Percentiles rank a stretch among this genome's conserved stretches.
These are phyloP conservation scores for Bolboschoenoplectus hybrid DNA, from an alignment of 202 grass and related monocot species.

Conservation along the genomic window DNA sequence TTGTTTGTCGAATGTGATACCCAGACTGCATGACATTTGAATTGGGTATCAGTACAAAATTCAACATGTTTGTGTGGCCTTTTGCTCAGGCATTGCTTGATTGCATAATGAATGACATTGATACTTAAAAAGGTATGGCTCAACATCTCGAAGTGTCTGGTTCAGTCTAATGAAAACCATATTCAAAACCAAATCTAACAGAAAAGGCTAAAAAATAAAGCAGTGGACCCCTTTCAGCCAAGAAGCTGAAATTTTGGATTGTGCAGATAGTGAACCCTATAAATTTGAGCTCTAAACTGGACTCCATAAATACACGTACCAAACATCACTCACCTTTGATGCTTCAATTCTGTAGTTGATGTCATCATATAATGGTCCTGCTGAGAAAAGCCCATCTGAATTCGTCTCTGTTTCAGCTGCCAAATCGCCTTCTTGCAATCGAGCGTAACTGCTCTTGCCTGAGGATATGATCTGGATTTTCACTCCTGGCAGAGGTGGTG, in stretches of 20 bases:
- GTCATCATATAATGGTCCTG: slow-evolving; percentile 90
- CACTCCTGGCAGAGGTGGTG: slow-evolving; percentile 75
- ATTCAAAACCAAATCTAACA: background rate
- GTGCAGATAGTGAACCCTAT: background rate
- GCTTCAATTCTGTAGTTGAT: slow-evolving; percentile 85
- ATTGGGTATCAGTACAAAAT: slow-evolving; percentile 25
- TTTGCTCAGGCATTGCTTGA: background rate
- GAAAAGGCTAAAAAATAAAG: background rate
- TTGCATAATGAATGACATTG: slow-evolving; percentile 1
- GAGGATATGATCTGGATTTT: slow-evolving; percentile 66
- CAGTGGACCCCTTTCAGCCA: background rate
- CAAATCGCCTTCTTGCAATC: slow-evolving; percentile 75
- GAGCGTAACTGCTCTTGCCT: slow-evolving; percentile 64
- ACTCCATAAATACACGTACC: background rate
- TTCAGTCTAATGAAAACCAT: background rate
- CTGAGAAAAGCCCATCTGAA: slow-evolving; percentile 68
- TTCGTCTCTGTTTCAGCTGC: slow-evolving; percentile 79
- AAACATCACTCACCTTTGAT: slow-evolving; percentile 59
- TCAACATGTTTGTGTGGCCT: background rate
- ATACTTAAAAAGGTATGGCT: background rate
- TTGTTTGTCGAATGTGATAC: slow-evolving; percentile 81
- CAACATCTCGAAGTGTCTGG: background rate
- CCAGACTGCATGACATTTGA: slow-evolving; percentile 53
- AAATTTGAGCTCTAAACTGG: background rate
- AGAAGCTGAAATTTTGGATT: background rate